These are phyloP conservation scores for Antitrichia curtipendula DNA, from an alignment of 225 moss, liverwort and hornwort genomes.

Conservation along the genomic window DNA sequence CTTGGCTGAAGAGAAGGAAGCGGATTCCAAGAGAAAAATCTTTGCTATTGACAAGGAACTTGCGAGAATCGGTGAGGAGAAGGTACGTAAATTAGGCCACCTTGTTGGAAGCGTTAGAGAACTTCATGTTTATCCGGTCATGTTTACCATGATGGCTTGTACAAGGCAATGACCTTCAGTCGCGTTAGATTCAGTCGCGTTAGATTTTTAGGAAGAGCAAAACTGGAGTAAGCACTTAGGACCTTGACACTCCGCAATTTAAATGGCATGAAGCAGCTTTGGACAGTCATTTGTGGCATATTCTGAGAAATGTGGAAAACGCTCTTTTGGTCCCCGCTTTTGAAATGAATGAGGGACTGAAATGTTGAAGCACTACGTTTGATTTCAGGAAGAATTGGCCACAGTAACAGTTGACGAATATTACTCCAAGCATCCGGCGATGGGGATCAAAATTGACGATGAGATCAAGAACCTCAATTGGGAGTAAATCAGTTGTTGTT, in stretches of 20 bases:
- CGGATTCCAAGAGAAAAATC: constrained; percentile 51
- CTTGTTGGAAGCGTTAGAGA: background rate
- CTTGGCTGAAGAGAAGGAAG: constrained; percentile 48
- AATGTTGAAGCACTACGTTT: background rate
- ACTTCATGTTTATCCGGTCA: background rate
- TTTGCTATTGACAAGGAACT: constrained; percentile 48
- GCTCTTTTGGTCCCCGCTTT: background rate
- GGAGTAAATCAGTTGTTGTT: constrained; percentile 11
- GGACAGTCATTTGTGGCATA: background rate
- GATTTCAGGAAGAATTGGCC: constrained; percentile 53
- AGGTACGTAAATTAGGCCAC: constrained; percentile 22
- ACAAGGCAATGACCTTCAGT: background rate
- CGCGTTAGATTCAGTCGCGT: background rate
- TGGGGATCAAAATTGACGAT: constrained; percentile 69
- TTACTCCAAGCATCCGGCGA: constrained; percentile 52
- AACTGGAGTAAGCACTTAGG: too few species aligned
- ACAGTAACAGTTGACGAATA: constrained; percentile 71
- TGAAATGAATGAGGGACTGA: background rate
- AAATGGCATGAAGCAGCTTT: background rate
- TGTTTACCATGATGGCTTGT: background rate
- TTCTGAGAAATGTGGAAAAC: background rate
- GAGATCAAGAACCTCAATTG: constrained; percentile 77
- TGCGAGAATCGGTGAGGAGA: constrained; percentile 45
- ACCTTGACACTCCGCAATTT: background rate
- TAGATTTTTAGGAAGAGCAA: background rate